Conservation (phyloP, 2,329 filamentous ascomycete species). For the Teratosphaeria pseudoeucalypti region DNA sequence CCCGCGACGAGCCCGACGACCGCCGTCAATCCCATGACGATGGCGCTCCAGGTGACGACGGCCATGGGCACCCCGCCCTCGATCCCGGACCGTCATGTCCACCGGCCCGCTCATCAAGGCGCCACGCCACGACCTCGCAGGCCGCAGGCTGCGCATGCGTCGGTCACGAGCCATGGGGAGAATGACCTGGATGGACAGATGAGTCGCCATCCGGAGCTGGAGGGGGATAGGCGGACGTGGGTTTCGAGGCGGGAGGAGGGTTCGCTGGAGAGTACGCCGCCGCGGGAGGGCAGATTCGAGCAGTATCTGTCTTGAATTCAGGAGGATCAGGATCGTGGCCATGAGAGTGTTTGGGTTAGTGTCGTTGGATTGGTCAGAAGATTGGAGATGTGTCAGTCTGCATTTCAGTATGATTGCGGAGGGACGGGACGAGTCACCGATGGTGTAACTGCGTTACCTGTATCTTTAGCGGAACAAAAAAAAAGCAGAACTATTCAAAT, state of each 20-base stretch:
- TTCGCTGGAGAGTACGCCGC: conserved; percentile 21
- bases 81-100: conserved; percentile 2
- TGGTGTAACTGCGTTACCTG: background rate
- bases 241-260: conserved; percentile 10
- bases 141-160: background rate
- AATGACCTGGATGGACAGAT: conserved; percentile 16
- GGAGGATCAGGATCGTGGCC: background rate
- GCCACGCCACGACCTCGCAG: background rate
- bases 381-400: background rate
- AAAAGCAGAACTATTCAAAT: conserved; percentile 15
- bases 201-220: conserved; percentile 6
- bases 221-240: conserved; percentile 17
- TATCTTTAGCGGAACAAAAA: background rate
- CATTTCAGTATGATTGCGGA: background rate
- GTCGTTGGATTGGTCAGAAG: background rate
- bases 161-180: conserved; percentile 7
- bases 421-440: background rate
- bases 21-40: background rate
- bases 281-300: conserved; percentile 22
- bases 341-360: background rate
- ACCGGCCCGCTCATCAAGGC: conserved; percentile 7
- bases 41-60: background rate
- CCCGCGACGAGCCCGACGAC: background rate
- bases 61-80: background rate
- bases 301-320: conserved; percentile 13